A percentile compares a stretch with the other conserved stretches of the same genome.
Evolutionary conservation across 768 basidiomycete species (phyloP).

Genomic region (Exidia glandulosa): DNA sequence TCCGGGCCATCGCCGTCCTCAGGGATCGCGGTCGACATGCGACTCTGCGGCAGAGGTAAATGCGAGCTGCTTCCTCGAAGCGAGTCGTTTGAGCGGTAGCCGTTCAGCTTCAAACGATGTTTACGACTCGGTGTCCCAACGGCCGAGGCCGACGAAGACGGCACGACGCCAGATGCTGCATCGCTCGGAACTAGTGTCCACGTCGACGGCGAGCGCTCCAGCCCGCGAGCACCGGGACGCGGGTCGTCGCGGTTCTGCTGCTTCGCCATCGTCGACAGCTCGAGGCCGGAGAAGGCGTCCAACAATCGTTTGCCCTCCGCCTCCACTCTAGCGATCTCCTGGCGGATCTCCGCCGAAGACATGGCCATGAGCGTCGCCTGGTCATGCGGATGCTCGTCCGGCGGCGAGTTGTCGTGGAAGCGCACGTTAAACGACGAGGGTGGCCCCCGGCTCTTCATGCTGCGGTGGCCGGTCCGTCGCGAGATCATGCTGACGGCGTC

Average conservation of each 20-base stretch:
- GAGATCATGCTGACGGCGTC: background rate
- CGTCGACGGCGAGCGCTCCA: background rate
- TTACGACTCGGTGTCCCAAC: no score
- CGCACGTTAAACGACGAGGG: background rate
- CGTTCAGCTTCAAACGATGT: background rate
- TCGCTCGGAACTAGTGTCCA: background rate
- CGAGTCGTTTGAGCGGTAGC: background rate
- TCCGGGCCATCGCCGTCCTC: background rate
- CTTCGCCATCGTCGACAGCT: background rate
- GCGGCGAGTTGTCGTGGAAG: background rate
- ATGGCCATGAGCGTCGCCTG: conserved; percentile 14
- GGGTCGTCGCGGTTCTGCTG: background rate
- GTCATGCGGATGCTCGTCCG: background rate
- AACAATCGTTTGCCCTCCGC: conserved; percentile 51
- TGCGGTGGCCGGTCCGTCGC: background rate
- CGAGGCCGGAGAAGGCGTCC: background rate
- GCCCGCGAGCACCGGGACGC: background rate
- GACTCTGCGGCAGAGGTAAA: background rate
- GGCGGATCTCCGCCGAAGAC: conserved; percentile 50
- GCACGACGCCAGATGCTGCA: background rate
- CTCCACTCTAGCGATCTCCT: conserved; percentile 58
- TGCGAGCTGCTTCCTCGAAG: background rate
- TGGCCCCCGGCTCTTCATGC: background rate
- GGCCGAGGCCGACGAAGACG: background rate
- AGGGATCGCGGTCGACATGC: background rate